These are phyloP conservation scores for Euclidium syriacum DNA, from an alignment of 345 rosid genomes.

Conservation along the genomic window DNA sequence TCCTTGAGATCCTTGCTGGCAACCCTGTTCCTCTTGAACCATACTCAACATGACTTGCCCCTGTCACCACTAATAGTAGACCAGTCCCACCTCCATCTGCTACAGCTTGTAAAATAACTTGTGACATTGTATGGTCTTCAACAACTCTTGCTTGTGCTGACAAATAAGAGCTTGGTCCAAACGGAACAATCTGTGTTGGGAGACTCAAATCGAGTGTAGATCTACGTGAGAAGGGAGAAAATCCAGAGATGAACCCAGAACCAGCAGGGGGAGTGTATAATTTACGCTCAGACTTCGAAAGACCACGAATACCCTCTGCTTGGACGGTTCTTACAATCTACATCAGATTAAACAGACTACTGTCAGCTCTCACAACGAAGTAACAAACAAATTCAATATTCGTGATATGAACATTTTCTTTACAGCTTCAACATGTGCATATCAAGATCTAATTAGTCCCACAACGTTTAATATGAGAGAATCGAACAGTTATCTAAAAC, in stretches of 20 bases:
- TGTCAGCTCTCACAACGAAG: constrained; percentile 5
- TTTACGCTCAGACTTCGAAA: constrained; percentile 75
- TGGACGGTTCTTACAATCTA: constrained; percentile 85
- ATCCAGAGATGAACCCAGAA: constrained; percentile 87
- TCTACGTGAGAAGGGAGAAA: constrained; percentile 63
- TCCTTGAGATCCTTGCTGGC: constrained; percentile 85
- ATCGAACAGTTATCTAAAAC: not conserved
- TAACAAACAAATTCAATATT: not conserved
- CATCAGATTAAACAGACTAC: constrained; percentile 11
- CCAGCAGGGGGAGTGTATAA: constrained; percentile 85
- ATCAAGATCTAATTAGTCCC: not conserved
- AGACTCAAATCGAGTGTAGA: constrained; percentile 46
- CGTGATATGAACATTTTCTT: not conserved
- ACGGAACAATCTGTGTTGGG: constrained; percentile 51
- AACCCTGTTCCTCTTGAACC: constrained; percentile 85
- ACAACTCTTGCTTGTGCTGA: constrained; percentile 85
- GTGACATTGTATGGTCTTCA: constrained; percentile 84
- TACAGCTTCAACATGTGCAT: constrained; percentile 10
- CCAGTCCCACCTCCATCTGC: constrained; percentile 53
- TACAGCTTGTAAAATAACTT: constrained; percentile 58
- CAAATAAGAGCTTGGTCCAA: constrained; percentile 87
- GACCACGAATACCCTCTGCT: constrained; percentile 88
- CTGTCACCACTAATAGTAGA: constrained; percentile 74
- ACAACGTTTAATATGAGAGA: not conserved
- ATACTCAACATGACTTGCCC: constrained; percentile 73